phyloP scores from a whole-genome alignment of 108 stramenopile genomes.

The Skeletonema marinoi region DNA sequence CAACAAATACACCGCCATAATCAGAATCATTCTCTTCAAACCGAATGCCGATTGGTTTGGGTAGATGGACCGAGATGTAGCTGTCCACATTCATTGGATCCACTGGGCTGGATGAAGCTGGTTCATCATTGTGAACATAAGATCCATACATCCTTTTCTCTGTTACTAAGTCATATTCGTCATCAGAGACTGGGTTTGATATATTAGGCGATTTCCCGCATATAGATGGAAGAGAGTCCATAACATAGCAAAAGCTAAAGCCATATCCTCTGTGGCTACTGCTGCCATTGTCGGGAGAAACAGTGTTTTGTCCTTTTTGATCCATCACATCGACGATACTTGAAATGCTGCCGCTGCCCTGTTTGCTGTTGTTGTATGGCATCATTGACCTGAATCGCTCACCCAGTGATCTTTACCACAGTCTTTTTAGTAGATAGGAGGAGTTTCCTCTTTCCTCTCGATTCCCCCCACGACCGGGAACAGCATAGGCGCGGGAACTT shows the following conservation, averaged over 20 bases:
- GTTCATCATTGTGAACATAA: background rate
- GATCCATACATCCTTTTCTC: background rate
- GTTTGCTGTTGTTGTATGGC: too few relatives aligned
- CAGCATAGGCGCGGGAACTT: too few relatives aligned
- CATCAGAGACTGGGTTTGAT: background rate
- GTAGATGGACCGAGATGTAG: conserved; percentile 58
- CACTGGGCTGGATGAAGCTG: conserved; percentile 6
- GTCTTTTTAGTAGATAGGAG: too few relatives aligned
- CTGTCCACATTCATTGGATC: conserved; percentile 74
- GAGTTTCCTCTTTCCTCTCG: too few relatives aligned
- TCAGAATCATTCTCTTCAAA: conserved; percentile 81
- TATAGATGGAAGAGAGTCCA: background rate
- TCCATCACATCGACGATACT: background rate
- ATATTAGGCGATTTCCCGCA: background rate
- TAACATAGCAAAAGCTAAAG: background rate
- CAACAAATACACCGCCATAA: conserved; percentile 75
- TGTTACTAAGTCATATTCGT: background rate
- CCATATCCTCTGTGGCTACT: background rate
- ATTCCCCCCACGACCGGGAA: too few relatives aligned
- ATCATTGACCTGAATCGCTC: too few relatives aligned
- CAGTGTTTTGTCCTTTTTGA: background rate
- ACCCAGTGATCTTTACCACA: too few relatives aligned
- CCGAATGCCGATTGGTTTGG: conserved; percentile 82
- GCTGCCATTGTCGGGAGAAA: background rate
- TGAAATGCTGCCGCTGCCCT: background rate